phyloP scores from a whole-genome alignment of 129 eudicot genomes.

The Chrysanthemum makinoi region DNA sequence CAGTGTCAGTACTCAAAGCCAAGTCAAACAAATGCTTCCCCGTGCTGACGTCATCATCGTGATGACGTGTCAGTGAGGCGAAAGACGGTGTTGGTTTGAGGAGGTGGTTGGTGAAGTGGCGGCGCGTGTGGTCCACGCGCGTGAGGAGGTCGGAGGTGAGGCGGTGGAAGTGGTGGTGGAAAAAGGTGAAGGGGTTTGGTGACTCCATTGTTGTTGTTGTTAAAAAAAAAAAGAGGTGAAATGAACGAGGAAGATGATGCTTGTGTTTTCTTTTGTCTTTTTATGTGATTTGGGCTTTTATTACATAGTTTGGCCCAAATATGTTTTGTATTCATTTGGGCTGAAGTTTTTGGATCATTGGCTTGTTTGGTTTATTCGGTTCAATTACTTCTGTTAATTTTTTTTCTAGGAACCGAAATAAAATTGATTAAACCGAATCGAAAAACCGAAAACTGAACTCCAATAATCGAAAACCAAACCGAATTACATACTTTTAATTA shows the following conservation, averaged over 20 bases:
- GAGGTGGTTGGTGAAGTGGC: conserved; percentile 31
- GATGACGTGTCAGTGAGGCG: conserved; percentile 61
- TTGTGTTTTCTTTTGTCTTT: background rate
- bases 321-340: background rate
- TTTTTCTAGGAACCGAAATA: no score
- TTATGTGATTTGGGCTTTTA: background rate
- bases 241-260: conserved; percentile 4
- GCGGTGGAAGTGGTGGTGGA: conserved; percentile 62
- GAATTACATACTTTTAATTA: no score
- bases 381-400: no score
- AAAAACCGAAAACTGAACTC: no score
- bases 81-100: conserved; percentile 41
- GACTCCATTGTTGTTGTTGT: conserved; percentile 41
- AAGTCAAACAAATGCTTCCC: conserved; percentile 45
- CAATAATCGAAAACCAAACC: no score
- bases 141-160: conserved; percentile 48
- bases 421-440: no score
- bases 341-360: background rate
- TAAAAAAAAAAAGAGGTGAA: background rate
- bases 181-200: conserved; percentile 61
- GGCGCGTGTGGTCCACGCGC: conserved; percentile 53
- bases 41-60: conserved; percentile 4
- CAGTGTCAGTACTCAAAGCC: conserved; percentile 50
- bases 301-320: background rate
- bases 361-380: no score